Percentiles rank a stretch among this genome's conserved stretches.
phyloP scores from a whole-genome alignment of 2,329 filamentous ascomycete genomes.

The Botryotinia narcissicola region DNA sequence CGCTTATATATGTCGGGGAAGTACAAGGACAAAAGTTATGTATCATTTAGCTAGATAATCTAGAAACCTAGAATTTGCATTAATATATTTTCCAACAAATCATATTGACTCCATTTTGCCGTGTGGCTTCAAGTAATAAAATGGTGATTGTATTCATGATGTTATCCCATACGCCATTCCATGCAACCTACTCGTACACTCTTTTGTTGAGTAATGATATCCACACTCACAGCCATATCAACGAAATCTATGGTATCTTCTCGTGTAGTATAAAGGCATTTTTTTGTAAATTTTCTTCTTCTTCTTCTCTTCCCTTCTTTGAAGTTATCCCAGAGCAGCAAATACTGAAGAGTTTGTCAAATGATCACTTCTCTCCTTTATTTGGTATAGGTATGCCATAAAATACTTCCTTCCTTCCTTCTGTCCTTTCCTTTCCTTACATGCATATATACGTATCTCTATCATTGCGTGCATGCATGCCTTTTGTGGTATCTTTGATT shows the following conservation, averaged over 20 bases:
- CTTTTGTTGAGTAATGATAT: not conserved
- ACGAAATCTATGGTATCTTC: not conserved
- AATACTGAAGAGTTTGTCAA: not conserved
- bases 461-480: not conserved
- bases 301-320: not conserved
- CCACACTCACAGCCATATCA: not conserved
- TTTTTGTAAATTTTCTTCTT: not conserved
- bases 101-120: too few species aligned
- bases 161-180: not conserved
- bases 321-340: not conserved
- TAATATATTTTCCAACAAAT: not conserved
- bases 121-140: not conserved
- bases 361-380: not conserved
- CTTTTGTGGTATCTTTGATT: not conserved
- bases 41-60: not conserved
- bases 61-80: not conserved
- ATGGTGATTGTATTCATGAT: slow-evolving; percentile 6
- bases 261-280: not conserved
- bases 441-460: not conserved
- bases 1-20: not conserved
- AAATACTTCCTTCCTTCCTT: not conserved
- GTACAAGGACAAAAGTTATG: not conserved
- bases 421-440: not conserved
- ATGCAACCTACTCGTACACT: slow-evolving; percentile 16
- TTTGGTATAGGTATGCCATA: not conserved